Evolutionary conservation across 805 yeast genomes (phyloP).

Genomic region (Teunomyces barrocoloradensis): DNA sequence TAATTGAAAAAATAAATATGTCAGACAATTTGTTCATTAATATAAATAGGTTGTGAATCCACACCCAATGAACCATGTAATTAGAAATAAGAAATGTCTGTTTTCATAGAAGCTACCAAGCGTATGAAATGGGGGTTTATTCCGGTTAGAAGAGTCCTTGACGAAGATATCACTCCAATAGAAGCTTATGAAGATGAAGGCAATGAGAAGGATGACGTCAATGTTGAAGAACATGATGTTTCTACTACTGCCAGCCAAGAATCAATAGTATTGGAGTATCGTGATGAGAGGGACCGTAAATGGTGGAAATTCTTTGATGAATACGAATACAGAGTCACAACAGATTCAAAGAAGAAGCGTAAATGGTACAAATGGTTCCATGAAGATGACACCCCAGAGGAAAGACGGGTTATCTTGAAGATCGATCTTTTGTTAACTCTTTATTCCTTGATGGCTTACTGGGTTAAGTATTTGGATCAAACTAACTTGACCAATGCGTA

Average conservation of each 20-base stretch:
- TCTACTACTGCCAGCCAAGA: constrained; percentile 1
- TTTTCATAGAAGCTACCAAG: constrained; percentile 2
- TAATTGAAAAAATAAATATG: too few species aligned
- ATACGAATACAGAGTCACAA: constrained; percentile 52
- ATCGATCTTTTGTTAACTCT: constrained; percentile 32
- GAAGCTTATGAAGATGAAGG: constrained; percentile 2
- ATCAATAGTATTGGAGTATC: constrained; percentile 30
- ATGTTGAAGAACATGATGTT: background rate
- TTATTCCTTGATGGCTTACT: constrained; percentile 45
- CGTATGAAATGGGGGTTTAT: constrained; percentile 33
- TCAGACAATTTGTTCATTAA: too few species aligned
- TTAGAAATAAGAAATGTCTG: background rate
- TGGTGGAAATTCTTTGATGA: constrained; percentile 57
- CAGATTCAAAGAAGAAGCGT: constrained; percentile 27
- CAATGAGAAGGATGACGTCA: background rate
- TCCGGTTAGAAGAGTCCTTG: constrained; percentile 33
- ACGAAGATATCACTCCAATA: constrained; percentile 19
- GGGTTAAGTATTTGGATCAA: constrained; percentile 66
- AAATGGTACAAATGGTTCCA: constrained; percentile 59
- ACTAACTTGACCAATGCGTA: constrained; percentile 64
- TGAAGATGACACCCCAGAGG: constrained; percentile 43
- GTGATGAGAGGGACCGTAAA: constrained; percentile 52
- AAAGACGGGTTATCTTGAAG: constrained; percentile 27
- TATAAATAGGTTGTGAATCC: background rate
- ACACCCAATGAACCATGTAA: background rate